Base-by-base conservation (phyloP, 176 grass and related monocot genomes). In the Oryza longistaminata region DNA sequence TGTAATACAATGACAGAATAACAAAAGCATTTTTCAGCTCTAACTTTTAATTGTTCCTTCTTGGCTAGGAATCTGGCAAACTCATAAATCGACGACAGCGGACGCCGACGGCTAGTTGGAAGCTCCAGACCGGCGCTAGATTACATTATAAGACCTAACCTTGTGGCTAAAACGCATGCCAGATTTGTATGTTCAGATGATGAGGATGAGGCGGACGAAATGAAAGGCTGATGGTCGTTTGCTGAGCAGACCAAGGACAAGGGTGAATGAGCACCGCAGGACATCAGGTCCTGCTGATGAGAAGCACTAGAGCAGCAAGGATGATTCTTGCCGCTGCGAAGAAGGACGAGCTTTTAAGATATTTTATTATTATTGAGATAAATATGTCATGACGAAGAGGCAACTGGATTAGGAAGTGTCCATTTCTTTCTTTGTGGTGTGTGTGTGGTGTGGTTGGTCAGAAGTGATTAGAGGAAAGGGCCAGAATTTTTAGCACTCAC, bases 301-400 rank as follows among this genome's bases (percentile, higher is more conserved):
- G 22, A 87, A 90, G 53, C 44, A 85, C n/a, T n/a, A 90, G 71
- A 73, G 69, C 40, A 79, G 6, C 60, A 77, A 87, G 49, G 79
- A 71, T 44, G 66, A 13, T 74, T 46, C 83, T 64, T 64, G 17
- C 77, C 39, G 31, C 50, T 11, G 75, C 60, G 17, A 67, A 58
- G 42, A 84, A 92, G 75, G 91, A 93, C 44, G 91, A 93, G 77
- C 91, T 93, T 62, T 93, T n/a, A n/a, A 87, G 88, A 85, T 14
- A 40, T 40, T 4, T 37, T 35, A 39, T 39, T 39, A 6, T 39
- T 39, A 6, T 39, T 40, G n/a, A 40, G 39, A 40, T 40, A 7
- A 8, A 40, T 40, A 40, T 40, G 39, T 19, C 0, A 12, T 35
- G 64, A 10, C 12, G 76, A 35, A 21, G 50, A 50, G 27, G 70